Conservation (phyloP, 768 basidiomycete genomes). For the Psilocybe subaeruginosa region DNA sequence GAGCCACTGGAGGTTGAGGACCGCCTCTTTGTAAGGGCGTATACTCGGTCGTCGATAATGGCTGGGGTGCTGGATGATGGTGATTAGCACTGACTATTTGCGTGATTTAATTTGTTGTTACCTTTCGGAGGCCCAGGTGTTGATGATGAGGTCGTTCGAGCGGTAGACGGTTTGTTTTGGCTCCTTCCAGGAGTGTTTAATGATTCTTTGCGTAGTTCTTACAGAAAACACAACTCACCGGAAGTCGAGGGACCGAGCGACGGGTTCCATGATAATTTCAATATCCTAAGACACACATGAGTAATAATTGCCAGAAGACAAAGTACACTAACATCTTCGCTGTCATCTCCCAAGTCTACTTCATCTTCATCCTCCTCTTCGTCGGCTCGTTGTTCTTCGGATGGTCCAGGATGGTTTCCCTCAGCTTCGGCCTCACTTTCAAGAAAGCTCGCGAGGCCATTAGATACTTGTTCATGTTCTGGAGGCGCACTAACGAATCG, state of each 20-base stretch:
- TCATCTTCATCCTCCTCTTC: slow-evolving; percentile 40
- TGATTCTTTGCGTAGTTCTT: background rate
- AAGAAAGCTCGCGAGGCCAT: slow-evolving; percentile 52
- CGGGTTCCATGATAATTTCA: slow-evolving; percentile 89
- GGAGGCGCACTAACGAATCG: slow-evolving; percentile 33
- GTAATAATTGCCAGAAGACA: background rate
- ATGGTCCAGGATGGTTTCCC: slow-evolving; percentile 3
- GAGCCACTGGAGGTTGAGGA: slow-evolving; percentile 28
- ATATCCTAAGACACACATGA: slow-evolving; percentile 57
- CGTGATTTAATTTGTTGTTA: slow-evolving; percentile 9
- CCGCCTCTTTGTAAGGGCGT: slow-evolving; percentile 70
- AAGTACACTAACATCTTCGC: slow-evolving; percentile 44
- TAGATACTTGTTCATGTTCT: slow-evolving; percentile 45
- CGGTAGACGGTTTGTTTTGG: slow-evolving; percentile 23
- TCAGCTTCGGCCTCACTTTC: slow-evolving; percentile 43
- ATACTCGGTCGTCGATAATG: slow-evolving; percentile 81
- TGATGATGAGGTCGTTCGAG: slow-evolving; percentile 21
- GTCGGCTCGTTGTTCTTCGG: slow-evolving; percentile 28
- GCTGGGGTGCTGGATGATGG: slow-evolving; percentile 39
- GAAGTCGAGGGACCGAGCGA: slow-evolving; percentile 73
- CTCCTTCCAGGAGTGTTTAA: slow-evolving; percentile 13
- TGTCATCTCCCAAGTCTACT: slow-evolving; percentile 34
- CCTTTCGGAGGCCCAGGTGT: slow-evolving; percentile 36
- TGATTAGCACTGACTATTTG: slow-evolving; percentile 1
- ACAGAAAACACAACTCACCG: slow-evolving; percentile 44